Percentiles rank a stretch among this genome's conserved stretches.
Evolutionary conservation across 371 early-diverging fungal species (phyloP).

Genomic region (Thermomucor indicae-seudaticae): DNA sequence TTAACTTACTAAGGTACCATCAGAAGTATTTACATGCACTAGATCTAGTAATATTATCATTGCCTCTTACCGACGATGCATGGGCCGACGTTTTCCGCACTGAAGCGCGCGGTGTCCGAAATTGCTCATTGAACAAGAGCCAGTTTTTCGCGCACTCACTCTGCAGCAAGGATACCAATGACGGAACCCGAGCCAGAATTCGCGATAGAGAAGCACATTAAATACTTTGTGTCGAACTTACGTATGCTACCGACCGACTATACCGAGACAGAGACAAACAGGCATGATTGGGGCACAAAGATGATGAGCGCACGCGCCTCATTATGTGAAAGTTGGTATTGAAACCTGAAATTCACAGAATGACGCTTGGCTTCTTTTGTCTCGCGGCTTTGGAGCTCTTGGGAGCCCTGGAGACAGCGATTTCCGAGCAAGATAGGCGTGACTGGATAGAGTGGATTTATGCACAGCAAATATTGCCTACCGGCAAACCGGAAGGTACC

Average conservation of each 20-base stretch:
- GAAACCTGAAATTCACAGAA: slow-evolving; percentile 60
- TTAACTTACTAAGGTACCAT: no score
- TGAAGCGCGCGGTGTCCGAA: no score
- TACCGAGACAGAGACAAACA: slow-evolving; percentile 71
- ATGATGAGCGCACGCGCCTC: background rate
- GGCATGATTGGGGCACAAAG: slow-evolving; percentile 37
- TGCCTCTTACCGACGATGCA: no score
- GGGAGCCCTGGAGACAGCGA: slow-evolving; percentile 52
- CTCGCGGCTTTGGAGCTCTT: slow-evolving; percentile 79
- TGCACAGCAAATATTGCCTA: slow-evolving; percentile 71
- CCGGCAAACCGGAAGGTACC: background rate
- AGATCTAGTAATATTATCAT: no score
- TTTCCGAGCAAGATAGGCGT: slow-evolving; percentile 48
- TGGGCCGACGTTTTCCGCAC: no score
- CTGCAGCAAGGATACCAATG: no score
- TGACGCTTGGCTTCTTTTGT: slow-evolving; percentile 84
- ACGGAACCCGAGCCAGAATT: background rate
- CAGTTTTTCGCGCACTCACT: background rate
- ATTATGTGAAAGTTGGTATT: no score
- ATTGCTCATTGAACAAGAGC: no score
- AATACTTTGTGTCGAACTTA: slow-evolving; percentile 73
- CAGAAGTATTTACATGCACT: no score
- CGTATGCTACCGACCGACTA: slow-evolving; percentile 72
- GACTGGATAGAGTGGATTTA: slow-evolving; percentile 96
- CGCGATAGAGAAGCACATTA: slow-evolving; percentile 50